These are phyloP conservation scores for Piloderma croceum DNA, from an alignment of 768 basidiomycete genomes.

Conservation along the genomic window DNA sequence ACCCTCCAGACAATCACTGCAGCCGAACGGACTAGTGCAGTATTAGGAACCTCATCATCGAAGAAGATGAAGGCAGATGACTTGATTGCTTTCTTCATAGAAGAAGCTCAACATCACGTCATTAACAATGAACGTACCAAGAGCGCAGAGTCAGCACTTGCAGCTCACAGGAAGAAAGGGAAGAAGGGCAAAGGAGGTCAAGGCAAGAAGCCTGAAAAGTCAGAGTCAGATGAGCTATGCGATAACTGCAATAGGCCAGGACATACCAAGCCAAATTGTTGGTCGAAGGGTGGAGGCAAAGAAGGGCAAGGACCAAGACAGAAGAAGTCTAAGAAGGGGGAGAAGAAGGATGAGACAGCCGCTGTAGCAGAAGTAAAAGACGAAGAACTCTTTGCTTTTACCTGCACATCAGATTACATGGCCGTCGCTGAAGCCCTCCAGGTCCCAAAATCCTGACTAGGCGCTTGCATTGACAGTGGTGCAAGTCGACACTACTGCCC, in stretches of 20 bases:
- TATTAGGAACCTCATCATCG: conserved; percentile 3
- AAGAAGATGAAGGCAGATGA: conserved; percentile 9
- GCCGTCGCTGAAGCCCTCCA: too few relatives aligned
- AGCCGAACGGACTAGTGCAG: conserved; percentile 3
- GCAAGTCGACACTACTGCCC: conserved; percentile 22
- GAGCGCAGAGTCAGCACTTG: conserved; percentile 3
- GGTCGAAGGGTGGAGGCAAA: conserved; percentile 31
- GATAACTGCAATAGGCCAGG: conserved; percentile 21
- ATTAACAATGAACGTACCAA: conserved; percentile 2
- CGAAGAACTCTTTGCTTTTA: too few relatives aligned
- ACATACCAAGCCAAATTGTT: conserved; percentile 25
- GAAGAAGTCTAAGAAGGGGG: too few relatives aligned
- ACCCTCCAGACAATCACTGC: conserved; percentile 12
- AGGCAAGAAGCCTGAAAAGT: neutral
- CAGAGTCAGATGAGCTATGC: conserved; percentile 16
- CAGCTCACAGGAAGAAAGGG: conserved; percentile 1
- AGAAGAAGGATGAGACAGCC: too few relatives aligned
- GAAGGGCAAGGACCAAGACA: conserved; percentile 34
- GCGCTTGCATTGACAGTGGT: conserved; percentile 15
- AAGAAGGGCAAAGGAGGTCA: conserved; percentile 3
- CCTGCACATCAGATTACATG: too few relatives aligned
- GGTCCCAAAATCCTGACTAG: neutral
- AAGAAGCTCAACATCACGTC: conserved; percentile 4
- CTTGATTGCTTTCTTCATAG: conserved; percentile 4
- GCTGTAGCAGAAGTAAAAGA: too few relatives aligned